Percentiles rank a stretch among this genome's conserved stretches.
Conservation (phyloP, 2,329 filamentous ascomycete genomes). For the Apiospora pterosperma region DNA sequence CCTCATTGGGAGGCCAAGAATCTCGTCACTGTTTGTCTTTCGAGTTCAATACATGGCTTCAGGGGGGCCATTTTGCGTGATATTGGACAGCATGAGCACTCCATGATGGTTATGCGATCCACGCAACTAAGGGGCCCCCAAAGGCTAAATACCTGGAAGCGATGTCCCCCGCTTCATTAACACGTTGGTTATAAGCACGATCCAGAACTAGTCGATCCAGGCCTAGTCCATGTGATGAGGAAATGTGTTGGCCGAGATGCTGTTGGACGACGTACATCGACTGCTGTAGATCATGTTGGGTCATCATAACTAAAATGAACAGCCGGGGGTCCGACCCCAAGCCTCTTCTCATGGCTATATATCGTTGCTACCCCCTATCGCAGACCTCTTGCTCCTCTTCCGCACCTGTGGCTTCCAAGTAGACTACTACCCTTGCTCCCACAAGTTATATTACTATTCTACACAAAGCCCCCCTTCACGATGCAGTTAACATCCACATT, state of each 20-base stretch:
- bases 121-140: not conserved
- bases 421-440: not conserved
- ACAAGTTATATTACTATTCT: not conserved
- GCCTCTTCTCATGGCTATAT: not conserved
- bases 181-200: not conserved
- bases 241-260: not conserved
- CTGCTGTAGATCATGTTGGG: not conserved
- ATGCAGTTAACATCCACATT: not conserved
- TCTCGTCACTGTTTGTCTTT: not conserved
- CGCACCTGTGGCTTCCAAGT: not conserved
- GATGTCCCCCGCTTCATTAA: not conserved
- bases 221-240: not conserved
- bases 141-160: not conserved
- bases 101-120: not conserved
- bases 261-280: not conserved
- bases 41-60: not conserved
- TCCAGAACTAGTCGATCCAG: not conserved
- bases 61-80: not conserved
- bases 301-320: not conserved
- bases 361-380: not conserved
- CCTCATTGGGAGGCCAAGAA: not conserved
- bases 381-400: not conserved
- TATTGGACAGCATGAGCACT: not conserved
- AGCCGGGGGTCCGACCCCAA: not conserved
- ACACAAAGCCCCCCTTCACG: not conserved